Percentiles rank a stretch among this genome's conserved stretches.
phyloP scores from a whole-genome alignment of 106 monocot species.

The Narthecium ossifragum region DNA sequence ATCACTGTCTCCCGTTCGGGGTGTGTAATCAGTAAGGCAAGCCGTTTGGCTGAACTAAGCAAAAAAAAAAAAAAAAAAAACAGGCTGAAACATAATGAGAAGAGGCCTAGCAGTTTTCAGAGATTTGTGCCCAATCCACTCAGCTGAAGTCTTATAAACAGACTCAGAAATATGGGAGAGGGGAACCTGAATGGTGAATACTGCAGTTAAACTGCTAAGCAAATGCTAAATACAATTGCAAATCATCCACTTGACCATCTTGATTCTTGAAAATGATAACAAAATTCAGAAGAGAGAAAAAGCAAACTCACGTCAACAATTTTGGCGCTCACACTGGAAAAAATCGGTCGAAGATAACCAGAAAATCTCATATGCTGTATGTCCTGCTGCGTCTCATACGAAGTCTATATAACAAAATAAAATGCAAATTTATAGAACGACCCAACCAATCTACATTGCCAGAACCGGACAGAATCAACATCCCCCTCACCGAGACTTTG shows the following conservation, averaged over 20 bases:
- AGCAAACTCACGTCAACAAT: constrained; percentile 64
- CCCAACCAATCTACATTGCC: neutral
- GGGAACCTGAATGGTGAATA: no score
- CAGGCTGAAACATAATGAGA: no score
- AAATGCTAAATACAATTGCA: no score
- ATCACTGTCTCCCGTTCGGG: no score
- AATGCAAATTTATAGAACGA: neutral
- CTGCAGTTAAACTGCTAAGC: no score
- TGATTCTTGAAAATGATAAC: neutral
- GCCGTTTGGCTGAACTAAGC: no score
- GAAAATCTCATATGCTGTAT: constrained; percentile 96
- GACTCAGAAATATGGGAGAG: constrained; percentile 59
- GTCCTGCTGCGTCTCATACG: constrained; percentile 69
- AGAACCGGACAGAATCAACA: neutral
- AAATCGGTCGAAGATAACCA: constrained; percentile 72
- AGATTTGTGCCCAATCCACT: constrained; percentile 67
- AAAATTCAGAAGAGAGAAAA: neutral
- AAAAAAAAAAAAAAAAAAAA: no score
- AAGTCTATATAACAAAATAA: constrained; percentile 36
- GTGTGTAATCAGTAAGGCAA: no score
- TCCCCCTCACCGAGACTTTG: constrained; percentile 50
- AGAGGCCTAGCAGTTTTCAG: constrained; percentile 56
- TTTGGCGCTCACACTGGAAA: constrained; percentile 65
- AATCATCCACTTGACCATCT: no score
- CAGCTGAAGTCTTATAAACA: constrained; percentile 61